Conservation (phyloP, 495 filamentous ascomycete genomes). For the Hypoxylon subgilvum region DNA sequence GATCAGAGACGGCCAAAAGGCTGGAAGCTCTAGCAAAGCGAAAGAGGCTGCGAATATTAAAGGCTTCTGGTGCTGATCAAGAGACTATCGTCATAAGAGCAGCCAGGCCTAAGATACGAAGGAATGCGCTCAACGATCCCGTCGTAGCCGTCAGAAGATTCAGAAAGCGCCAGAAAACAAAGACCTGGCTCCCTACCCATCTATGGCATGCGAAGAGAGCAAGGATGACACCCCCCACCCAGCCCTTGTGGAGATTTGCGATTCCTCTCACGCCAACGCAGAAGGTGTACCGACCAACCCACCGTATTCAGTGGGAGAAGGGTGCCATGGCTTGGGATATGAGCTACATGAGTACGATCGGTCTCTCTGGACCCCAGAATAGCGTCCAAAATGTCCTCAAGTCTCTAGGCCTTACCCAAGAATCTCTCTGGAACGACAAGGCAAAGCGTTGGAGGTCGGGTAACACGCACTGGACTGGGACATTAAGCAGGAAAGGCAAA, state of each 20-base stretch:
- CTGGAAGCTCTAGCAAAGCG: slow-evolving; percentile 68
- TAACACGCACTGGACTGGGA: slow-evolving; percentile 69
- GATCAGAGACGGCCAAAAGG: slow-evolving; percentile 81
- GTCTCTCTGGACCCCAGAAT: slow-evolving; percentile 69
- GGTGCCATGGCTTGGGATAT: slow-evolving; percentile 84
- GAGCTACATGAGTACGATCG: slow-evolving; percentile 91
- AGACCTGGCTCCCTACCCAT: slow-evolving; percentile 95
- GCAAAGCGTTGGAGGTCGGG: slow-evolving; percentile 79
- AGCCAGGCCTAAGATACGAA: slow-evolving; percentile 70
- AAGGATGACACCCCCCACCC: slow-evolving; percentile 76
- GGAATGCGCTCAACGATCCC: slow-evolving; percentile 70
- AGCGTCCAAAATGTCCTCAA: slow-evolving; percentile 70
- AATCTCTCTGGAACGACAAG: slow-evolving; percentile 63
- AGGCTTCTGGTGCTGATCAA: slow-evolving; percentile 41
- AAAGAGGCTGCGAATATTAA: slow-evolving; percentile 60
- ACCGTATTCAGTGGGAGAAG: slow-evolving; percentile 70
- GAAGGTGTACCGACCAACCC: slow-evolving; percentile 87
- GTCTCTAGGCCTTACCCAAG: slow-evolving; percentile 64
- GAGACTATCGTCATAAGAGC: slow-evolving; percentile 48
- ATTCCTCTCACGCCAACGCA: slow-evolving; percentile 82
- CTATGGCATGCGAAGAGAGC: slow-evolving; percentile 93
- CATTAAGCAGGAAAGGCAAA: slow-evolving; percentile 65
- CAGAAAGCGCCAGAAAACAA: slow-evolving; percentile 82
- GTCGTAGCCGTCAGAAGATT: slow-evolving; percentile 71
- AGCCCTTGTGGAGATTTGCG: slow-evolving; percentile 87